These are phyloP conservation scores for Helotiales sp. DNA, from an alignment of 2,329 filamentous ascomycete species.

Conservation along the genomic window DNA sequence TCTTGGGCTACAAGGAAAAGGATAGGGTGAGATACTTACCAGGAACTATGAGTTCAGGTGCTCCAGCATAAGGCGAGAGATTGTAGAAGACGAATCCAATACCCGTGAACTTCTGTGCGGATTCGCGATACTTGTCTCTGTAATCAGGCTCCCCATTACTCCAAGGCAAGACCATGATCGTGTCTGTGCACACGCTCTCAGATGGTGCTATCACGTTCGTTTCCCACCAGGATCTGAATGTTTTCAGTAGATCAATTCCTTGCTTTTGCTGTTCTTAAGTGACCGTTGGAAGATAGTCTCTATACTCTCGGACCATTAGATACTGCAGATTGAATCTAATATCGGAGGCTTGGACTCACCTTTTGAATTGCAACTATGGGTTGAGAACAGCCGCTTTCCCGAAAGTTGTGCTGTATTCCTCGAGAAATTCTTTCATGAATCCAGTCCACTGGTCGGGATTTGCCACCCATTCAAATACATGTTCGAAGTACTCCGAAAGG, in stretches of 20 bases:
- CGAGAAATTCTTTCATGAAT: not conserved
- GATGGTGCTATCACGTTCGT: not conserved
- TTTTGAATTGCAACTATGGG: not conserved
- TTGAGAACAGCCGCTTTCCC: not conserved
- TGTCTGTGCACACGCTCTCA: not conserved
- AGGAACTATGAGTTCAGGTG: constrained; percentile 6
- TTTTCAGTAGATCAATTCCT: not conserved
- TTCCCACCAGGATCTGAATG: constrained; percentile 1
- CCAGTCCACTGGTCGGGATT: not conserved
- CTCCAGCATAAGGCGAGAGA: constrained; percentile 6
- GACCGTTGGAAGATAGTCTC: not conserved
- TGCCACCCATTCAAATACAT: not conserved
- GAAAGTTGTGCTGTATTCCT: not conserved
- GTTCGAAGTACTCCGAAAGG: not conserved
- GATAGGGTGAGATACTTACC: constrained; percentile 5
- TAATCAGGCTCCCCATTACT: not conserved
- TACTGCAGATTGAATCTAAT: not conserved
- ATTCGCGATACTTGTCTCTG: constrained; percentile 1
- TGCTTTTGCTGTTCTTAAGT: not conserved
- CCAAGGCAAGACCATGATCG: constrained; percentile 1
- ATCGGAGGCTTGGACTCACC: not conserved
- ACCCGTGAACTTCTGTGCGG: not conserved
- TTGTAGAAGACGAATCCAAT: constrained; percentile 5
- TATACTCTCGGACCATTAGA: not conserved
- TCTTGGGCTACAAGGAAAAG: not conserved